A percentile compares a stretch with the other conserved stretches of the same genome.
Evolutionary conservation across 1,284 basidiomycete species (phyloP).

Genomic region (Ganoderma lucidum): DNA sequence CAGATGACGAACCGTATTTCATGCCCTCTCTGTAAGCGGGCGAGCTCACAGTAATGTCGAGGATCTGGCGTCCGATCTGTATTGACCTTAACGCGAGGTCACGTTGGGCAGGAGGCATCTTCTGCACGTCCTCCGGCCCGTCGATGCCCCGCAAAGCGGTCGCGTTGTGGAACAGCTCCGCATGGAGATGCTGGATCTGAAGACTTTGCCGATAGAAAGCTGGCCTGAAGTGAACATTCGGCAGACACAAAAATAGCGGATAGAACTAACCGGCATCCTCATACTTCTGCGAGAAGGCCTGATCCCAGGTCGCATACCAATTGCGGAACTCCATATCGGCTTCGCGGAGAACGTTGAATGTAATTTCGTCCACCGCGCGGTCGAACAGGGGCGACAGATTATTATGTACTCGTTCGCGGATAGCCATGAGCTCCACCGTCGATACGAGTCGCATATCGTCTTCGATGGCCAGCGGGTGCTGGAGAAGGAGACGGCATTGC

Average conservation of each 20-base stretch:
- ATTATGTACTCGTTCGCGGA: constrained; percentile 80
- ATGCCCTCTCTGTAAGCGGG: constrained; percentile 88
- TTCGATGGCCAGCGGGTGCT: constrained; percentile 88
- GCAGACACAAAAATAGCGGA: constrained; percentile 8
- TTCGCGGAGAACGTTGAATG: constrained; percentile 67
- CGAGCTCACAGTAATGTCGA: constrained; percentile 81
- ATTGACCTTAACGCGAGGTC: constrained; percentile 78
- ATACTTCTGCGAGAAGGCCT: constrained; percentile 81
- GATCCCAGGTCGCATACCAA: constrained; percentile 83
- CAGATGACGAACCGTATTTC: constrained; percentile 74
- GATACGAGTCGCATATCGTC: constrained; percentile 96
- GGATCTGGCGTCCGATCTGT: constrained; percentile 68
- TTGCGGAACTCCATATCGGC: constrained; percentile 73
- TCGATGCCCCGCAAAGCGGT: constrained; percentile 79
- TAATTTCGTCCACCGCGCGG: constrained; percentile 69
- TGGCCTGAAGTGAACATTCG: constrained; percentile 38
- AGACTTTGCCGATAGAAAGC: constrained; percentile 86
- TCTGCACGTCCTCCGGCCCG: constrained; percentile 78
- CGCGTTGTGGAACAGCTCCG: constrained; percentile 84
- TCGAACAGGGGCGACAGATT: constrained; percentile 69
- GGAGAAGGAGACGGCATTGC: constrained; percentile 81
- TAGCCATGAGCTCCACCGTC: constrained; percentile 87
- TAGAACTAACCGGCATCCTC: constrained; percentile 72
- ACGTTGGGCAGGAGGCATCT: constrained; percentile 74
- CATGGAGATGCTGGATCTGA: constrained; percentile 82